Conservation (phyloP, 2,329 filamentous ascomycete genomes). For the Ophiocordyceps camponoti-leonardi region DNA sequence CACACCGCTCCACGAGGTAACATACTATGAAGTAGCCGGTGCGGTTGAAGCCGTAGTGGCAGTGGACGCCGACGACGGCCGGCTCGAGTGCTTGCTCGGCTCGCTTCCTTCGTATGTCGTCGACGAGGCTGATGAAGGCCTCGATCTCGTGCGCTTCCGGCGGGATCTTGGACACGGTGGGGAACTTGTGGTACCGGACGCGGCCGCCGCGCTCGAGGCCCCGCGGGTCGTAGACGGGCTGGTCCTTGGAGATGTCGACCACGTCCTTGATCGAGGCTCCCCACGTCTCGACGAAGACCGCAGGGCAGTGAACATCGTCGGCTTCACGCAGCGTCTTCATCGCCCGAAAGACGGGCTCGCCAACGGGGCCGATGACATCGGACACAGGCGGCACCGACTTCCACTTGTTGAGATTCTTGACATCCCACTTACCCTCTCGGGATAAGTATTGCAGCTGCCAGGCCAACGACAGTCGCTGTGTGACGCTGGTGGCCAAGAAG, state of each 20-base stretch:
- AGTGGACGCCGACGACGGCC: conserved; percentile 66
- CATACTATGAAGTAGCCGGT: conserved; percentile 83
- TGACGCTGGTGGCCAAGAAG: conserved; percentile 61
- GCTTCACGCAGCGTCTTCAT: conserved; percentile 89
- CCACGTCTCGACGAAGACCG: conserved; percentile 53
- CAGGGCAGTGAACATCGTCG: conserved; percentile 66
- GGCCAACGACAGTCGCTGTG: conserved; percentile 59
- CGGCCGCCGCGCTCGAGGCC: conserved; percentile 45
- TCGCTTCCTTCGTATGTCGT: conserved; percentile 30
- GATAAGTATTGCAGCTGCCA: conserved; percentile 88
- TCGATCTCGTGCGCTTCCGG: conserved; percentile 40
- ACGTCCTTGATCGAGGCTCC: conserved; percentile 52
- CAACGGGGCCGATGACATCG: conserved; percentile 43
- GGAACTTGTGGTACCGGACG: conserved; percentile 68
- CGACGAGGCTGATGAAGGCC: conserved; percentile 37
- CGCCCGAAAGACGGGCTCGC: conserved; percentile 53
- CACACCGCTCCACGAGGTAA: conserved; percentile 73
- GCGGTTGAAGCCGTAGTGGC: conserved; percentile 90
- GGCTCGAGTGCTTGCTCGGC: conserved; percentile 17
- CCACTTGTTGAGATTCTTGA: conserved; percentile 93
- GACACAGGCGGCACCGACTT: conserved; percentile 63
- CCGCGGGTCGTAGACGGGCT: conserved; percentile 71
- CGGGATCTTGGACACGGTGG: conserved; percentile 82
- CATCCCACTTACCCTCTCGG: conserved; percentile 89
- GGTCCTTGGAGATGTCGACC: conserved; percentile 82